Evolutionary conservation across 768 basidiomycete species (phyloP).

Genomic region (Lactarius deliciosus): DNA sequence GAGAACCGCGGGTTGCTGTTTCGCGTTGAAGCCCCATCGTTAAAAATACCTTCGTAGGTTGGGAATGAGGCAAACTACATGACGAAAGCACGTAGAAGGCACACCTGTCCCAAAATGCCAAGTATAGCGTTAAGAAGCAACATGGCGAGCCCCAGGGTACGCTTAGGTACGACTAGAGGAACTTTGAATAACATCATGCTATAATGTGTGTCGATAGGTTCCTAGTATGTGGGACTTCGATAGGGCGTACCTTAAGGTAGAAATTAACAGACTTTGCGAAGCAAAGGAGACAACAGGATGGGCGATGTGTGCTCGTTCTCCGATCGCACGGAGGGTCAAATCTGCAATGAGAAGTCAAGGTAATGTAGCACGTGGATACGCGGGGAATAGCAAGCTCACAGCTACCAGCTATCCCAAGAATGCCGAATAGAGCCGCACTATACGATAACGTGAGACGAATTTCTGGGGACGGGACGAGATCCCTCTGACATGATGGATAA

Average conservation of each 20-base stretch:
- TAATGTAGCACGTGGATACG: not conserved
- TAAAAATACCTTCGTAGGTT: conserved; percentile 46
- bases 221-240: not conserved
- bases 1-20: conserved; percentile 59
- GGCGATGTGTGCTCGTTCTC: conserved; percentile 69
- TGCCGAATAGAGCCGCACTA: conserved; percentile 65
- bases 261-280: conserved; percentile 49
- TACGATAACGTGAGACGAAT: not conserved
- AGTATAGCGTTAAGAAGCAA: conserved; percentile 49
- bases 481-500: conserved; percentile 54
- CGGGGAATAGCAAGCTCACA: conserved; percentile 45
- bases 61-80: not conserved
- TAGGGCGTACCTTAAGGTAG: conserved; percentile 34
- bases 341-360: conserved; percentile 35
- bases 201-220: not conserved
- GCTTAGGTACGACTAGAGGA: conserved; percentile 47
- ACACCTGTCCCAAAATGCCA: conserved; percentile 49
- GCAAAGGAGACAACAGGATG: conserved; percentile 73
- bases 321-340: conserved; percentile 62
- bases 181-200: conserved; percentile 47
- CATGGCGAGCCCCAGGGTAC: conserved; percentile 45
- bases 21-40: conserved; percentile 65
- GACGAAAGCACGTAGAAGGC: not conserved
- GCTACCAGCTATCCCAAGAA: conserved; percentile 62
- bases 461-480: not conserved